Percentiles rank a stretch among this genome's conserved stretches.
Conservation (phyloP, 116 monocot genomes). For the Papilionanthe hybrid region DNA sequence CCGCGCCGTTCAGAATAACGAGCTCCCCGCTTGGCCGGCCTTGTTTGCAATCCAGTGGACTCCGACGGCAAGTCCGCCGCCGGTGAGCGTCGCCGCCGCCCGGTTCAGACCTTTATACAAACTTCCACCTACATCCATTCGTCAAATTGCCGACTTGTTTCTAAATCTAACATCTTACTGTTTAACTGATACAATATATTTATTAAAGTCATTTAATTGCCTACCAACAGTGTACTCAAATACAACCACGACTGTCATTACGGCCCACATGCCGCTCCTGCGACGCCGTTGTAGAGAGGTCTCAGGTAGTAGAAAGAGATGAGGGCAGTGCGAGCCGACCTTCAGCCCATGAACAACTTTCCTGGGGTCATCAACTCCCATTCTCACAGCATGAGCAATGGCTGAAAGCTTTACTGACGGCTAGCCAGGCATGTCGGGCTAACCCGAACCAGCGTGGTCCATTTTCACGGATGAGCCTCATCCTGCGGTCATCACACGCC, state of each 20-base stretch:
- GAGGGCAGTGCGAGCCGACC: conserved; percentile 58
- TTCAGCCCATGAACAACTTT: conserved; percentile 60
- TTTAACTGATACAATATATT: too few relatives aligned
- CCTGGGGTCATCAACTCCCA: conserved; percentile 64
- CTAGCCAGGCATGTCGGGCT: conserved; percentile 5
- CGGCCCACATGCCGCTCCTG: conserved; percentile 72
- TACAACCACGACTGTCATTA: conserved; percentile 69
- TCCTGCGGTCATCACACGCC: conserved; percentile 39
- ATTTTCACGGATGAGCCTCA: conserved; percentile 19
- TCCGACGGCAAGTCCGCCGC: conserved; percentile 55
- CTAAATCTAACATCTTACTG: too few relatives aligned
- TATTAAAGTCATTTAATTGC: neutral
- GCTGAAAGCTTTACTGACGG: conserved; percentile 7
- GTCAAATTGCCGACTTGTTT: too few relatives aligned
- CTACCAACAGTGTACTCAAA: conserved; percentile 73
- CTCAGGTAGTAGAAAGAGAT: conserved; percentile 77
- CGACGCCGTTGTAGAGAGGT: conserved; percentile 63
- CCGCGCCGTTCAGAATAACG: conserved; percentile 40
- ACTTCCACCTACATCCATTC: conserved; percentile 40
- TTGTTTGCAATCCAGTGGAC: conserved; percentile 52
- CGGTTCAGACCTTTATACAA: conserved; percentile 77
- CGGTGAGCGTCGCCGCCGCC: conserved; percentile 40
- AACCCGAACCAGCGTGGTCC: conserved; percentile 13
- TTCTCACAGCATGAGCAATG: conserved; percentile 26
- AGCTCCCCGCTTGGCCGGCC: conserved; percentile 45